Percentiles rank a stretch among this genome's conserved stretches.
Conservation (phyloP, 768 basidiomycete genomes). For the Pholiota conissans region DNA sequence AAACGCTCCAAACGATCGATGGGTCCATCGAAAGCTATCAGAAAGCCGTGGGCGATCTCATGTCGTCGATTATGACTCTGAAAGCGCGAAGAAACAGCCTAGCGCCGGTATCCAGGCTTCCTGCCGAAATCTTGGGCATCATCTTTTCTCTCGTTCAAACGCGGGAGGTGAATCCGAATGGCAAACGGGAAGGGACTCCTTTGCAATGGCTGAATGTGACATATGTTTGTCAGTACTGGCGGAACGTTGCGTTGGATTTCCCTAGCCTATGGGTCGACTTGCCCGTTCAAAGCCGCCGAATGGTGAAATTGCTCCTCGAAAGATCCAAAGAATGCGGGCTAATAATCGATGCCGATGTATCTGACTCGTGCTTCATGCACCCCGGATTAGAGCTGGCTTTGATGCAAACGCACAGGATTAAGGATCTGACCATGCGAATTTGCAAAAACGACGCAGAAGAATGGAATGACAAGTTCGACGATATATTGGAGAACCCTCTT, state of each 20-base stretch:
- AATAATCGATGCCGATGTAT: background rate
- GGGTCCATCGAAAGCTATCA: background rate
- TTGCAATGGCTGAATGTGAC: background rate
- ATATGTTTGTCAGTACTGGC: background rate
- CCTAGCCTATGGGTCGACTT: background rate
- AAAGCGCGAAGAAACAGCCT: background rate
- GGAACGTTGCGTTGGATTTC: background rate
- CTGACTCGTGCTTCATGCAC: background rate
- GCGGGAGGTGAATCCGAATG: background rate
- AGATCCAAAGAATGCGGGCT: background rate
- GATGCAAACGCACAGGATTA: background rate
- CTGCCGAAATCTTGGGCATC: background rate
- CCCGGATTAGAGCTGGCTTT: background rate
- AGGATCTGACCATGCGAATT: background rate
- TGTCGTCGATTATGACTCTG: background rate
- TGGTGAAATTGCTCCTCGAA: too few species aligned
- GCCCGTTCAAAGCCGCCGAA: background rate
- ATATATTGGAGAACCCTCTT: background rate
- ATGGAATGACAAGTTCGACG: background rate
- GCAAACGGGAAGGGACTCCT: background rate
- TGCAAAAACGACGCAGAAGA: background rate
- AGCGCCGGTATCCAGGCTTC: background rate
- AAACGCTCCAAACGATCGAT: background rate
- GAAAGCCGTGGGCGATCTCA: too few species aligned
- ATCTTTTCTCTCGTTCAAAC: background rate